Conservation (phyloP, 495 filamentous ascomycete genomes). For the Wilcoxina mikolae region DNA sequence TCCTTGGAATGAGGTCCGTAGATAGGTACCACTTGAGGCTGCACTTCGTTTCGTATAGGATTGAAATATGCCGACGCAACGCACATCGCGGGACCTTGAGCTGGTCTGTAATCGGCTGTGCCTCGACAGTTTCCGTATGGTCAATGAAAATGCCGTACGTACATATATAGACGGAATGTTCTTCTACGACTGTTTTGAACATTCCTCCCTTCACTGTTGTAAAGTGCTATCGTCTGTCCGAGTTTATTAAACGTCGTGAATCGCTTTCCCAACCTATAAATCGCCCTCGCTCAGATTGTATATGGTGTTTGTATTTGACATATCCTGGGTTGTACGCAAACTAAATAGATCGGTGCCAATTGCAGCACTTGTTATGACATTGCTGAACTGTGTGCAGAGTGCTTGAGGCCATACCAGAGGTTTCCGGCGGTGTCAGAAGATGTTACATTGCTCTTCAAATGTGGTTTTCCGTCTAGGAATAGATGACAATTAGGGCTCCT, state of each 20-base stretch:
- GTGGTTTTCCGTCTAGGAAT: conserved; percentile 38
- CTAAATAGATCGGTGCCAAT: conserved; percentile 46
- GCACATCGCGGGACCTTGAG: conserved; percentile 43
- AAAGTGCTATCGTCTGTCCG: conserved; percentile 50
- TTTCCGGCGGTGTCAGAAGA: conserved; percentile 43
- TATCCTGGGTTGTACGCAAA: conserved; percentile 42
- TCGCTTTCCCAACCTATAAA: conserved; percentile 56
- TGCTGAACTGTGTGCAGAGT: conserved; percentile 41
- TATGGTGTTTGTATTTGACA: conserved; percentile 43
- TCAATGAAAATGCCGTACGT: conserved; percentile 60
- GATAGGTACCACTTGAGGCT: conserved; percentile 49
- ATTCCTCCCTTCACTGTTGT: conserved; percentile 63
- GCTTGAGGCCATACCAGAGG: conserved; percentile 39
- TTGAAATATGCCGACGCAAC: too few species aligned
- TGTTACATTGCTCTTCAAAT: conserved; percentile 34
- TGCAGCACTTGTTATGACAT: conserved; percentile 34
- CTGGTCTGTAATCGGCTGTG: conserved; percentile 51
- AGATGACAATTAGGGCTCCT: conserved; percentile 52
- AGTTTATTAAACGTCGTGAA: conserved; percentile 59
- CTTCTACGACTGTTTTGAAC: conserved; percentile 57
- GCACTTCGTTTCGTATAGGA: conserved; percentile 42
- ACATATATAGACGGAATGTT: conserved; percentile 55
- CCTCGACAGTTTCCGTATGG: conserved; percentile 43
- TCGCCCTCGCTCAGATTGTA: conserved; percentile 52
- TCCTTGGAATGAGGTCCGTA: conserved; percentile 57